Base-by-base conservation (phyloP, 2,329 filamentous ascomycete species). In the Neonectria punicea region DNA sequence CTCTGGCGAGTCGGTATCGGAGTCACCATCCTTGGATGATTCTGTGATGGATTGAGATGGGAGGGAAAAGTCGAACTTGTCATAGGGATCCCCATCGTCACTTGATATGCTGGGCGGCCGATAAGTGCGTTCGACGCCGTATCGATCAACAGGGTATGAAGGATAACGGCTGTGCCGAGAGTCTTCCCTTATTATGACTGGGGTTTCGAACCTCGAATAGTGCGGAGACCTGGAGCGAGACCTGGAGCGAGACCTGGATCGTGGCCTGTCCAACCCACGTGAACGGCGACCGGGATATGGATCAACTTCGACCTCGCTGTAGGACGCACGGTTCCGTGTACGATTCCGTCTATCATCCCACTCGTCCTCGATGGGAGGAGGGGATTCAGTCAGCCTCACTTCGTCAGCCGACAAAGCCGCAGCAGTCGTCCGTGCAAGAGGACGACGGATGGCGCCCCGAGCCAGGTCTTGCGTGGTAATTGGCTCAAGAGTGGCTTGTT, bases 81-180 rank as follows among this genome's bases (percentile, higher is more conserved):
- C 76, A 39, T 76, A 71, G 10, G 72, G 67, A 22, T 78, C 75
- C 56, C 70, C 67, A 14, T 77, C 75, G 25, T 76, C 73, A n/a
- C 63, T 67, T 4, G 69, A 70, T 47, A 67, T 50, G 28, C 70
- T 70, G 5, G 47, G 53, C 14, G 44, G 67, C 18, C 60, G 65
- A 18, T 47, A 53, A 18, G 51, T 58, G 20, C 20, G 28, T 50
- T 61, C 58, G 9, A 58, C 65, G 13, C 53, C 51, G 13, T 70
- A 56, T 30, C 56, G 57, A 32, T 51, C 61, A 47, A 20, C 32
- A 8, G 28, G 41, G 10, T 56, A 56, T n/a, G 56, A 46, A 16
- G 61, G 56, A 30, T 47, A 22, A 10, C 18, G 41, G 41, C 58
- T 39, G 14, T 59, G 54, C 8, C 41, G 57, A 54, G 54, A 60